A percentile compares a stretch with the other conserved stretches of the same genome.
phyloP scores from a whole-genome alignment of 148 eudicot species.

The Arbutus unedo region DNA sequence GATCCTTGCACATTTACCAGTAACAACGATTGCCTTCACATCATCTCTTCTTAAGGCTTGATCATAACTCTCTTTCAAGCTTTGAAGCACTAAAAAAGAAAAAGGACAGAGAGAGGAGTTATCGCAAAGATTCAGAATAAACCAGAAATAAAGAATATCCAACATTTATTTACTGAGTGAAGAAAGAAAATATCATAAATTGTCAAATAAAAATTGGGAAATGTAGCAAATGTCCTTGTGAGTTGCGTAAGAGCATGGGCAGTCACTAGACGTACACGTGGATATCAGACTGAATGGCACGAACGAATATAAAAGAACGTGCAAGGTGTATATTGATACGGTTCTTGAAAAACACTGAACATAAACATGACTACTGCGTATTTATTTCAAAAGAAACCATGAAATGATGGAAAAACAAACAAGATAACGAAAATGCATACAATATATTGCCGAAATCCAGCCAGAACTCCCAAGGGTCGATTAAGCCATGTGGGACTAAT shows the following conservation, averaged over 20 bases:
- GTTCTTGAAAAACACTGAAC: neutral
- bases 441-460: neutral
- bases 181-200: neutral
- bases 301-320: neutral
- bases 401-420: neutral
- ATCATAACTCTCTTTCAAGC: constrained; percentile 68
- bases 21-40: constrained; percentile 93
- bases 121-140: neutral
- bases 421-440: neutral
- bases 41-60: constrained; percentile 76
- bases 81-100: constrained; percentile 48
- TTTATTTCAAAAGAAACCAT: neutral
- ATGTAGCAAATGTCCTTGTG: neutral
- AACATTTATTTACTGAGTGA: neutral
- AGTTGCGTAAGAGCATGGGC: neutral
- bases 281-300: neutral
- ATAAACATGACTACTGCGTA: neutral
- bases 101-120: neutral
- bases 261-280: neutral
- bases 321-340: neutral
- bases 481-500: neutral
- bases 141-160: neutral
- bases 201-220: neutral
- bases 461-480: neutral
- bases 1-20: constrained; percentile 45